Base-by-base conservation (phyloP, 805 yeast genomes). In the Saccharomycopsis lassenensis region DNA sequence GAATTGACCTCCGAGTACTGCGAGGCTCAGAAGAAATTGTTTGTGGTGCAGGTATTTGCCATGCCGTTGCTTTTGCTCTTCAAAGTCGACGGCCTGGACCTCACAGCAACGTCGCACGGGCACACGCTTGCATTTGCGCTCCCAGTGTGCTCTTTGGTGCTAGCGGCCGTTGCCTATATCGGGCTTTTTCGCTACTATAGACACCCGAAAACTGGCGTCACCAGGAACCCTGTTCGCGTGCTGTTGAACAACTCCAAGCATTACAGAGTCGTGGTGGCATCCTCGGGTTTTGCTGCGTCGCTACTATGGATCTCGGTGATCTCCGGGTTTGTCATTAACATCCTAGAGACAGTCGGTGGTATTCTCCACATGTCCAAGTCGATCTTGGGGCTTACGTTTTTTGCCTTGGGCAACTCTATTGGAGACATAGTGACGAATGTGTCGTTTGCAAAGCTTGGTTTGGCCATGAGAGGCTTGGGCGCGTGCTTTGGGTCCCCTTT, bases 401-500 rank as follows among this genome's bases (percentile, higher is more conserved):
- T 89, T 55, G 94, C 97, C 0, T 57, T 89, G 39, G 97, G 98
- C 4, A 91, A 89, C 54, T 86, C 95, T 1, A 60, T 81, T 6
- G 96, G 96, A 6, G 98, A 89, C 51, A 58, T 87, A 31, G 74
- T 86, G 0, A 77, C 95, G 0, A 85, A 87, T 48, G 53, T 79
- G 22, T 78, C 93, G 0, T 72, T 91, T 22, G 85, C 94, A 0
- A 62, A 62, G 37, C 68, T 83, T 64, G 95, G 94, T 0, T 74
- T 72, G 57, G 82, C 94, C 0, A 65, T 81, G 31, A 80, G 87
- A 78, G 96, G 96, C 0, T 62, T 91, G n/a, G 82, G 91, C 18
- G 95, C 96, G 0, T 87, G 96, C 51, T 80, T 87, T 53, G 97
- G 96, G 0, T 83, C 95, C 1, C 97, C 97, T 0, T 58, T 89